Evolutionary conservation across 148 eudicot species (phyloP), one percentile per base, ranked within the genome.

Genomic region (Pouteria glomerata): DNA sequence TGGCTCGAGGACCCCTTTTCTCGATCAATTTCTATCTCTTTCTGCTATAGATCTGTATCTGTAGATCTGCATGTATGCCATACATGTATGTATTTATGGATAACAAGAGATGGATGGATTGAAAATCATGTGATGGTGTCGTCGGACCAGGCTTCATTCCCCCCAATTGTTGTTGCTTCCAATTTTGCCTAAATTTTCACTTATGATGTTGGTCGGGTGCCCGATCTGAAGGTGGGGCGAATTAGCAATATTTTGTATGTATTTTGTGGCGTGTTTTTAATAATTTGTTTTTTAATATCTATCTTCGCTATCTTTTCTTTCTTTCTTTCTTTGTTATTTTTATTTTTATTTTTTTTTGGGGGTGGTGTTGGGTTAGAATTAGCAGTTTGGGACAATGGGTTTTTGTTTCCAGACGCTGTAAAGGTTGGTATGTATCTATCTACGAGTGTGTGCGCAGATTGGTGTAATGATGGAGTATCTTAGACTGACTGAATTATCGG

Each of bases 91-190:
- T 23, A 19, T 73, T 1, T 62, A 3, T 2, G 4, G 2, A 4
- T 8, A 18, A 15, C 5, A 4, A 19, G 30, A 37, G 61, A 75
- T 47, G 14, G 1, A 52, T 34, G 18, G 64, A 76, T 35, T 21
- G 8, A 16, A 39, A 39, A 5, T 21, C 67, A 48, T 8, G 37
- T 21, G 56, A 18, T 39, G 48, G 78, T 71, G 85, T 51, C 65
- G 74, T 84, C 88, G 88, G 88, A 84, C 88, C 88, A 84, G 88
- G 88, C 88, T 84, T 84, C 88, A 81, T 84, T 84, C 88, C 88
- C 83, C 88, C 79, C 85, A 81, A 77, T 79, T 74, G 29, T 56
- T 68, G 56, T 69, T 58, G 47, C 73, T 62, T 27, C 45, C 37
- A 15, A 11, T 21, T 13, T 4, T 34, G n/a, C 39, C 24, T 30